Base-by-base conservation (phyloP, 257 asterid species). In the Orobanche coerulescens region DNA sequence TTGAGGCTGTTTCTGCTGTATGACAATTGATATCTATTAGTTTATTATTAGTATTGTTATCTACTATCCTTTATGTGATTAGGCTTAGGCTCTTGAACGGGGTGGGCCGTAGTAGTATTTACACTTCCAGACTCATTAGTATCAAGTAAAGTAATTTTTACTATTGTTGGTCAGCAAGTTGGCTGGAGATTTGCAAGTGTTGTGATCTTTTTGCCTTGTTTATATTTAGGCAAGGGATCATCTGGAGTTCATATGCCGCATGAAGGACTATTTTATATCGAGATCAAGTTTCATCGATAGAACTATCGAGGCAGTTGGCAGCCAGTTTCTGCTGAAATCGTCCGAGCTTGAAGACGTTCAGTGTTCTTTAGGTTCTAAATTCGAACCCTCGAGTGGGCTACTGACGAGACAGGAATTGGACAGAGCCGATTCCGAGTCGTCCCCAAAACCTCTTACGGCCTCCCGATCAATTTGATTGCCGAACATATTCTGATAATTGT, bases 211-310 rank as follows among this genome's bases (percentile, higher is more conserved):
- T 40, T 12, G 15, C 34, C 47, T 34, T 36, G 7, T 46, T 43
- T 5, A 54, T 63, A 16, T 69, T 28, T 36, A 88, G 97, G 88
- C 82, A 54, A 85, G 96, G 78, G 68, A 49, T 16, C 97, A 90
- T 75, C 69, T 75, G 54, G 95, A 90, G 26, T 90, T 90, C 22
- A 75, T 90, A 54, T 85, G 97, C 75, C 82, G 94, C 58, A 54
- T 87, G 95, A 90, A 90, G 79, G 95, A 87, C 47, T 76, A 85
- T 52, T 18, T 20, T 9, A 64, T 84, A 18, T 71, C 85, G 1
- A 76, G 85, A 70, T 63, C 75, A 14, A 61, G 57, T 62, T 91
- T 91, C 75, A 81, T 88, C 2, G 64, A 71, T 22, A 62, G 76
- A 70, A 82, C 90, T 42, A 74, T 85, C 3, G 51, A 68, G 54